A percentile compares a stretch with the other conserved stretches of the same genome.
phyloP scores from a whole-genome alignment of 2,329 filamentous ascomycete genomes.

The Apiospora pterosperma region DNA sequence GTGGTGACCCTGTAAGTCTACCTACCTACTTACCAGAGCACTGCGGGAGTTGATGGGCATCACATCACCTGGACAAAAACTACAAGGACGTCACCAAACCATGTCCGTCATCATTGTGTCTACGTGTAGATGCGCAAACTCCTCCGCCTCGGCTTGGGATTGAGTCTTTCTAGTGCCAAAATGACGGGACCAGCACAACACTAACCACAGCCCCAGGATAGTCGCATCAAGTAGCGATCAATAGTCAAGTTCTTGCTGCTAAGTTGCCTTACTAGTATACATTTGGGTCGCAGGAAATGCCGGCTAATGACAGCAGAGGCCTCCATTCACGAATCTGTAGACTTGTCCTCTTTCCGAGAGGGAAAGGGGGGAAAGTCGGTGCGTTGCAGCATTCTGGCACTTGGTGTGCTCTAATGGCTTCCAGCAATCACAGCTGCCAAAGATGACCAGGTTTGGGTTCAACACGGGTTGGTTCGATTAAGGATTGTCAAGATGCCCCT shows the following conservation, averaged over 20 bases:
- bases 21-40: background rate
- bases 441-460: background rate
- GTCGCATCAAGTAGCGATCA: background rate
- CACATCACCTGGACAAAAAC: background rate
- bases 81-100: background rate
- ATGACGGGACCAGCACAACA: background rate
- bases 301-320: background rate
- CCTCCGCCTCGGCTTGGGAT: background rate
- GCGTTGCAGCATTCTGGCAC: no score
- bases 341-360: background rate
- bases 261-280: background rate
- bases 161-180: background rate
- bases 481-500: background rate
- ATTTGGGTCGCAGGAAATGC: background rate
- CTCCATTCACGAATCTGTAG: background rate
- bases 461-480: background rate
- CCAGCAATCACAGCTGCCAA: background rate
- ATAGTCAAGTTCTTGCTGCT: background rate
- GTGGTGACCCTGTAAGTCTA: no score
- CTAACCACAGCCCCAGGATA: background rate
- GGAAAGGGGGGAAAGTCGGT: background rate
- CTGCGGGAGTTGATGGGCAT: background rate
- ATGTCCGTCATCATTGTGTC: background rate
- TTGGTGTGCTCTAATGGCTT: background rate
- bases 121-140: background rate